Evolutionary conservation across 2,329 filamentous ascomycete genomes (phyloP).

Genomic region (Cladosporium oxysporum): DNA sequence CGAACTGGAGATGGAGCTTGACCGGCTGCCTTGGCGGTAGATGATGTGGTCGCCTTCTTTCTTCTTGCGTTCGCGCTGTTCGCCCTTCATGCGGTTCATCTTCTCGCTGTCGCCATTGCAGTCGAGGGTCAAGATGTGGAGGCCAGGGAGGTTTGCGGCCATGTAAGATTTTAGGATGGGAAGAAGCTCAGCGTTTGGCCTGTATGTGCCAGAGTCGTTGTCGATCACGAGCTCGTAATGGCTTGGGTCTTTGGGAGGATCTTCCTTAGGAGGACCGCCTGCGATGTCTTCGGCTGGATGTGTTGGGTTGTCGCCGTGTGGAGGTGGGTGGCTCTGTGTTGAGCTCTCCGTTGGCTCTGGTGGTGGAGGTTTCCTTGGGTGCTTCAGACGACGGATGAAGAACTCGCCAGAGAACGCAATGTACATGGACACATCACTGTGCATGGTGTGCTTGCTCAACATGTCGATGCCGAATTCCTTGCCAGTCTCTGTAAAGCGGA

Average conservation of each 20-base stretch:
- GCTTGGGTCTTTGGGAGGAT: slow-evolving; percentile 54
- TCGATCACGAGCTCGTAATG: slow-evolving; percentile 88
- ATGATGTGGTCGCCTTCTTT: slow-evolving; percentile 54
- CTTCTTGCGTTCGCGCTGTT: slow-evolving; percentile 75
- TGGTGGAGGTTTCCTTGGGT: slow-evolving; percentile 42
- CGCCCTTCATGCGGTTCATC: slow-evolving; percentile 72
- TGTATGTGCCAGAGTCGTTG: slow-evolving; percentile 92
- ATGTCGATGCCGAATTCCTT: slow-evolving; percentile 94
- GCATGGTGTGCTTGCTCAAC: slow-evolving; percentile 94
- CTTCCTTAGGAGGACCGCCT: slow-evolving; percentile 46
- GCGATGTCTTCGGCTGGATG: slow-evolving; percentile 56
- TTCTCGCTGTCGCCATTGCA: slow-evolving; percentile 71
- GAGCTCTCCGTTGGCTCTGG: slow-evolving; percentile 50
- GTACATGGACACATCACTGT: slow-evolving; percentile 87
- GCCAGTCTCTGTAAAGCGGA: slow-evolving; percentile 92
- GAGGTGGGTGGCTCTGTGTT: slow-evolving; percentile 45
- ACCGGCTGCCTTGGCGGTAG: slow-evolving; percentile 55
- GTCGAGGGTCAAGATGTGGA: slow-evolving; percentile 72
- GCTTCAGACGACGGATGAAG: slow-evolving; percentile 72
- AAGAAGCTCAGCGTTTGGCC: slow-evolving; percentile 76
- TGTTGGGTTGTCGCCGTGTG: slow-evolving; percentile 43
- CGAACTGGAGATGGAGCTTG: slow-evolving; percentile 52
- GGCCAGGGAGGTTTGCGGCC: slow-evolving; percentile 70
- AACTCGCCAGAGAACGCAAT: slow-evolving; percentile 94
- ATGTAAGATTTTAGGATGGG: slow-evolving; percentile 72